A percentile compares a stretch with the other conserved stretches of the same genome.
Evolutionary conservation across 1,139 yeast species (phyloP).

Genomic region (Blastobotrys raffinosifermentans): DNA sequence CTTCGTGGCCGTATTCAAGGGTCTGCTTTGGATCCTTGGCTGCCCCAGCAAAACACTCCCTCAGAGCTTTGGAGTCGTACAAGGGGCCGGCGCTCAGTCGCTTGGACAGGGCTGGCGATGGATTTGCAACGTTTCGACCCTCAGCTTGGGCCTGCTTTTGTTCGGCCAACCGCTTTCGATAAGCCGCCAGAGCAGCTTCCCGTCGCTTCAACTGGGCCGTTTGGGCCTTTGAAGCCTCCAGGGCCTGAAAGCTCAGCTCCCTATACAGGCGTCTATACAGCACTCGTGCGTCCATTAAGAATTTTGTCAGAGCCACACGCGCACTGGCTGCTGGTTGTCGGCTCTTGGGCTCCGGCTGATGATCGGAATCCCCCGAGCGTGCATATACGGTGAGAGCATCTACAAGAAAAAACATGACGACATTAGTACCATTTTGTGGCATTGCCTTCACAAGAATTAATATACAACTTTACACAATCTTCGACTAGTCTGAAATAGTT

Average conservation of each 20-base stretch:
- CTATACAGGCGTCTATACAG: constrained; percentile 27
- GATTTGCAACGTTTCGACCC: constrained; percentile 3
- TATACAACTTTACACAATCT: no score
- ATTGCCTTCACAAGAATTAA: no score
- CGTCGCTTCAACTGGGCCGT: constrained; percentile 20
- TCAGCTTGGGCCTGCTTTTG: neutral
- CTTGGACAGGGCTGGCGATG: constrained; percentile 8
- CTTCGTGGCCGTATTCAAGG: constrained; percentile 41
- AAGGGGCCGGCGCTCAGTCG: constrained; percentile 12
- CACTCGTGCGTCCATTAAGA: constrained; percentile 12
- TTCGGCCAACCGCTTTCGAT: constrained; percentile 19
- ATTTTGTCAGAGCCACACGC: no score
- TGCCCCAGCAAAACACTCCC: constrained; percentile 18
- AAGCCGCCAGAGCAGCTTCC: constrained; percentile 22
- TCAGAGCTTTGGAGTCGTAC: constrained; percentile 22
- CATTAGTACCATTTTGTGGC: no score
- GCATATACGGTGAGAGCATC: no score
- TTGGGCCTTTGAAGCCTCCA: constrained; percentile 26
- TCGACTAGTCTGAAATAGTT: no score
- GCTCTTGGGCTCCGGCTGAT: no score
- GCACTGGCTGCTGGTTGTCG: no score
- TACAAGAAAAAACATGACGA: no score
- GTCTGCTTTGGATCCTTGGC: constrained; percentile 10
- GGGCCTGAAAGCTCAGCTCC: constrained; percentile 30
- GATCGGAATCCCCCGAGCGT: no score